Base-by-base conservation (phyloP, 306 rosid genomes). In the Prunus mongolica region DNA sequence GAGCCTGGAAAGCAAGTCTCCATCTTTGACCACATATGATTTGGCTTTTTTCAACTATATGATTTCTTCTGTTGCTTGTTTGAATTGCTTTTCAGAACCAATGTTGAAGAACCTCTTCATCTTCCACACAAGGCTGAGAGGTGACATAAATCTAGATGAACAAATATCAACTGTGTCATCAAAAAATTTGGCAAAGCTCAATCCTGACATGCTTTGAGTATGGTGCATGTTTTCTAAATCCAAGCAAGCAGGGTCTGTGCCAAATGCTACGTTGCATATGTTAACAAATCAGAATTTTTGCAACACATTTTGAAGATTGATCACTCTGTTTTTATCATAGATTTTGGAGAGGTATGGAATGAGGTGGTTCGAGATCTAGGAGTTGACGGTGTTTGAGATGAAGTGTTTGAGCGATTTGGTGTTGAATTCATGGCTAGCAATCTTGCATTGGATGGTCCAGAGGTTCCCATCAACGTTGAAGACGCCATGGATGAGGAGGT, bases 371-470 rank as follows among this genome's bases (percentile, higher is more conserved):
- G 67, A 61, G 64, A 81, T 76, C 57, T 70, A 49, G 2, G 73
- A 76, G 2, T 34, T 8, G 67, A 82, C 79, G 13, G 71, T 74
- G 41, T 78, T 47, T 4, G 77, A 45, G 56, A 74, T 65, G 77
- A 79, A 83, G 73, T 49, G 30, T 72, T 54, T 82, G 60, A 82
- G 76, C 0, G 86, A 78, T 52, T 28, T 78, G 72, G 80, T 82
- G 41, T 73, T 82, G 73, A 82, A 77, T 30, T 82, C 82, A 8
- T 82, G 76, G 69, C 86, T 74, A 0, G 82, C 82, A 8, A 78
- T 73, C 79, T 82, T 82, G 46, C 82, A 76, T 34, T 82, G 86
- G 22, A 68, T 15, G 7, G 57, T 66, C 82, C 86, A 82, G 27
- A 73, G 66, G 14, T 67, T 28, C 18, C 55, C 79, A 1, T 82